phyloP scores from a whole-genome alignment of 176 grass and related monocot species.

The Carex myosuroides region DNA sequence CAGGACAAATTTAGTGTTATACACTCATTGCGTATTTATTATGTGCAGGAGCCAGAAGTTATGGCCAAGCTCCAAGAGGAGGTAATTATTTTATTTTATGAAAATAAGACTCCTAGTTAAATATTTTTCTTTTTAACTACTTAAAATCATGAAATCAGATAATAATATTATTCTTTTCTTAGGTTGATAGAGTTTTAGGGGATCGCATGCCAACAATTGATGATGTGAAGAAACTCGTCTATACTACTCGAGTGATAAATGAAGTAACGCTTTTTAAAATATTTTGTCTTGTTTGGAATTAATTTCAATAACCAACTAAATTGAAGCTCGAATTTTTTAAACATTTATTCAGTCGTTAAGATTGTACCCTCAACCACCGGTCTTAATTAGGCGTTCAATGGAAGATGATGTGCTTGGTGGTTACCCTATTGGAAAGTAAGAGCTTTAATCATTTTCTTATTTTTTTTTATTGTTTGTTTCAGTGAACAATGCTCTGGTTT shows the following conservation, averaged over 20 bases:
- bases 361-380: constrained; percentile 88
- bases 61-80: constrained; percentile 88
- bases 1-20: neutral
- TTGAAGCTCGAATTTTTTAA: constrained; percentile 9
- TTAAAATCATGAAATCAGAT: neutral
- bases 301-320: neutral
- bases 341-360: constrained; percentile 72
- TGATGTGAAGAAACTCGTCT: constrained; percentile 83
- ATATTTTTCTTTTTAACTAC: constrained; percentile 5
- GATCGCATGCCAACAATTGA: constrained; percentile 70
- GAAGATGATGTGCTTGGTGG: constrained; percentile 77
- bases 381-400: constrained; percentile 87
- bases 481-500: neutral
- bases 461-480: neutral
- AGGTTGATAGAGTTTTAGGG: constrained; percentile 85
- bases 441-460: neutral
- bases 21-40: neutral
- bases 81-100: constrained; percentile 39
- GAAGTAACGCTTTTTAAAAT: constrained; percentile 41
- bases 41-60: constrained; percentile 63
- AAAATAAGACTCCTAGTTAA: neutral
- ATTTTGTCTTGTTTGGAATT: neutral
- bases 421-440: constrained; percentile 78
- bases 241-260: constrained; percentile 90
- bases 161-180: constrained; percentile 13